phyloP scores from a whole-genome alignment of 2,329 filamentous ascomycete genomes.

The Cadophora gregata region DNA sequence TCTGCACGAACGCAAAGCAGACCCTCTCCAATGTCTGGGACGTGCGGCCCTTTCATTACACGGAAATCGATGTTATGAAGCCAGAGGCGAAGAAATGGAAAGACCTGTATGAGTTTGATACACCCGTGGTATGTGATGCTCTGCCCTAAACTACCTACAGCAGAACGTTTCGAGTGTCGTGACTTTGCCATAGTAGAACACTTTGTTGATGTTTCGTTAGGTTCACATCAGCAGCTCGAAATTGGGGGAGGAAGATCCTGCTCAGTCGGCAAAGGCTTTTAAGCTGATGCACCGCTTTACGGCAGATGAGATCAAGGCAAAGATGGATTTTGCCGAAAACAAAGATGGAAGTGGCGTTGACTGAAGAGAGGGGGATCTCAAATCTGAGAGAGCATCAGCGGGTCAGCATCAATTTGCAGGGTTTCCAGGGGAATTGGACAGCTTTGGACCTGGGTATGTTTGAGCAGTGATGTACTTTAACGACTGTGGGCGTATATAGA shows the following conservation, averaged over 20 bases:
- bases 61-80: conserved; percentile 72
- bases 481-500: too few relatives aligned
- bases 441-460: not conserved
- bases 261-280: conserved; percentile 50
- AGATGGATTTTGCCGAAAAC: conserved; percentile 63
- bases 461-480: not conserved
- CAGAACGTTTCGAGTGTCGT: too few relatives aligned
- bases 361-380: not conserved
- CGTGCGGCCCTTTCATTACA: conserved; percentile 68
- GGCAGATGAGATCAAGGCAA: conserved; percentile 65
- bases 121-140: conserved; percentile 68
- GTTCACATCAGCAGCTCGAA: conserved; percentile 65
- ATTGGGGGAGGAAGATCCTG: conserved; percentile 56
- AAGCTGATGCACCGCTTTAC: conserved; percentile 84
- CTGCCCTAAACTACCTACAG: not conserved
- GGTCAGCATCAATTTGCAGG: not conserved
- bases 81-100: conserved; percentile 69
- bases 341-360: not conserved
- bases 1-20: conserved; percentile 72
- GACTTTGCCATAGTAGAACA: too few relatives aligned
- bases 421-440: not conserved
- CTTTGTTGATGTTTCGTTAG: conserved; percentile 42
- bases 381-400: not conserved
- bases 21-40: conserved; percentile 74
- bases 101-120: conserved; percentile 79